A percentile compares a stretch with the other conserved stretches of the same genome.
These are phyloP conservation scores for Hyphopichia khmerensis DNA, from an alignment of 1,139 yeast genomes.

Conservation along the genomic window DNA sequence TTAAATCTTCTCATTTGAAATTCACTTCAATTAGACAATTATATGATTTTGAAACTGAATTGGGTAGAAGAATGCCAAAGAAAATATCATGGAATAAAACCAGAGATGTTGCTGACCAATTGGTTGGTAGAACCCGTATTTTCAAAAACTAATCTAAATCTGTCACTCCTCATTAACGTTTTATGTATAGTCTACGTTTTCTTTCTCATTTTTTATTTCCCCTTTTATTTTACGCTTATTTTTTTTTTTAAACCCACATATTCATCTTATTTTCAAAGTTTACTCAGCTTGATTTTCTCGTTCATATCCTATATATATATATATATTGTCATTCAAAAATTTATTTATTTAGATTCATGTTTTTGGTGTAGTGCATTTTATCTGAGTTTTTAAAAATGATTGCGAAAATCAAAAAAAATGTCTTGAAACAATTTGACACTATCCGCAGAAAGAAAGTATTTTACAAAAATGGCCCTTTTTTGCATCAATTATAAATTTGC, in stretches of 20 bases:
- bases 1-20: slow-evolving; percentile 72
- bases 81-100: slow-evolving; percentile 76
- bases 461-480: not conserved
- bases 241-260: not conserved
- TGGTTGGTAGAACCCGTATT: slow-evolving; percentile 67
- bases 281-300: not conserved
- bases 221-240: not conserved
- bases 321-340: not conserved
- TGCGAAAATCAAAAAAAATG: not conserved
- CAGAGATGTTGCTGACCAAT: slow-evolving; percentile 77
- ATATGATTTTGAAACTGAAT: slow-evolving; percentile 84
- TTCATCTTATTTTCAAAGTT: not conserved
- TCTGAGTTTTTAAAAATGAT: not conserved
- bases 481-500: too few species aligned
- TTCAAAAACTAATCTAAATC: not conserved
- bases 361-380: not conserved
- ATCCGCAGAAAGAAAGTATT: too few species aligned
- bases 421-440: not conserved
- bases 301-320: not conserved
- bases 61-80: slow-evolving; percentile 83
- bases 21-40: slow-evolving; percentile 73
- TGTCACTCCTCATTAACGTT: not conserved
- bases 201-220: not conserved
- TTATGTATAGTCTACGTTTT: not conserved
- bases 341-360: not conserved